These are phyloP conservation scores for Tetracladium marchalianum DNA, from an alignment of 495 filamentous ascomycete species.

Conservation along the genomic window DNA sequence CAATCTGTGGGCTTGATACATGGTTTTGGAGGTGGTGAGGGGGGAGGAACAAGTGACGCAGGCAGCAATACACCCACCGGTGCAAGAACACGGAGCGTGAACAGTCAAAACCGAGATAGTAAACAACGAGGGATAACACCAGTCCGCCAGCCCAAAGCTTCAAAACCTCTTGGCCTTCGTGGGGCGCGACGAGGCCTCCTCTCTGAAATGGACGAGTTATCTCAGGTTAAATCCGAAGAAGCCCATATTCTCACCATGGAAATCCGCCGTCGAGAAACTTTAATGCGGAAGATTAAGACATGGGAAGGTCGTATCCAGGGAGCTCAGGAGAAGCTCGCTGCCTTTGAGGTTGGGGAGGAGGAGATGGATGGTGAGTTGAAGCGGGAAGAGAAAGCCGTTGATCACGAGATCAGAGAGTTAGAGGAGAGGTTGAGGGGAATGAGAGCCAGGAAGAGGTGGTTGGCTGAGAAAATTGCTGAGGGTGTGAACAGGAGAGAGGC, in stretches of 20 bases:
- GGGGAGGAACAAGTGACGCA: constrained; percentile 14
- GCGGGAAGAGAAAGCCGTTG: constrained; percentile 41
- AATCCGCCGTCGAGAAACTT: constrained; percentile 43
- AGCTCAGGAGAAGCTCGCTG: constrained; percentile 1
- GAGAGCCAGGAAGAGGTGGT: constrained; percentile 49
- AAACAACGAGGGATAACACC: constrained; percentile 38
- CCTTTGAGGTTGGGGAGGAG: constrained; percentile 4
- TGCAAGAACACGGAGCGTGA: constrained; percentile 1
- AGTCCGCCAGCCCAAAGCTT: constrained; percentile 48
- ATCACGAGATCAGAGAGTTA: constrained; percentile 48
- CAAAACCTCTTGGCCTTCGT: constrained; percentile 46
- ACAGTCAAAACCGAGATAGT: constrained; percentile 22
- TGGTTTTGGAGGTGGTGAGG: constrained; percentile 30
- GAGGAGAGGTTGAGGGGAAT: constrained; percentile 58
- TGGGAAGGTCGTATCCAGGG: constrained; percentile 28
- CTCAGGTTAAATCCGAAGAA: constrained; percentile 65
- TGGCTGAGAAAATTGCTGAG: constrained; percentile 51
- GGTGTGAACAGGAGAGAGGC: constrained; percentile 49
- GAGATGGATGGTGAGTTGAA: constrained; percentile 33
- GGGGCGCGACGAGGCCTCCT: constrained; percentile 64
- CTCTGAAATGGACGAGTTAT: constrained; percentile 59
- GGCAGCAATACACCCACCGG: constrained; percentile 29
- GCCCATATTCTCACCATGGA: constrained; percentile 47
- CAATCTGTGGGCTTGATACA: constrained; percentile 56
- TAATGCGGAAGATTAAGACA: constrained; percentile 48